Conservation (phyloP, 257 asterid species). For the Haberlea rhodopensis region DNA sequence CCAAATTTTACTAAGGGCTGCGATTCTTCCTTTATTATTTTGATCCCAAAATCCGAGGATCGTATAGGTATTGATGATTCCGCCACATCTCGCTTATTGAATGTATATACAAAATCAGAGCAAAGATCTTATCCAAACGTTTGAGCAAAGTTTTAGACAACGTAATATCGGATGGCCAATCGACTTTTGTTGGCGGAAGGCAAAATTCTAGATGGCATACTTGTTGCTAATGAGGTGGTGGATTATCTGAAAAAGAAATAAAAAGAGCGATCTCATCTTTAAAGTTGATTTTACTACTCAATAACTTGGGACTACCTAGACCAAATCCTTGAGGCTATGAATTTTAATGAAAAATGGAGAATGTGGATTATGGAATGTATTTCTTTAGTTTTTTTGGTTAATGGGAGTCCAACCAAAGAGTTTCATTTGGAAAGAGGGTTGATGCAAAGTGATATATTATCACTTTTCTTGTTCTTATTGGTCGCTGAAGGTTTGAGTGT, state of each 20-base stretch:
- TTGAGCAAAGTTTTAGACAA: not conserved
- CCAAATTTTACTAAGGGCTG: no score
- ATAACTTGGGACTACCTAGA: not conserved
- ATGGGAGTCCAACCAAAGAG: not conserved
- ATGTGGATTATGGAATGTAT: not conserved
- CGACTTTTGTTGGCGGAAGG: not conserved
- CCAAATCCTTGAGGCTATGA: not conserved
- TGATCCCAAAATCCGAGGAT: no score
- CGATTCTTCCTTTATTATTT: no score
- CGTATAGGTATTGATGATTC: no score
- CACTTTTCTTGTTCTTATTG: not conserved
- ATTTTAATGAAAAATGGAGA: not conserved
- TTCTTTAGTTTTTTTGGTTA: not conserved
- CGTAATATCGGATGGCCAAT: not conserved
- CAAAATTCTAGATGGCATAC: not conserved
- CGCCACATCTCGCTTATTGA: not conserved
- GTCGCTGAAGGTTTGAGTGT: not conserved
- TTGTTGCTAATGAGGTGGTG: not conserved
- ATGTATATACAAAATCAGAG: not conserved
- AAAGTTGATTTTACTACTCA: not conserved
- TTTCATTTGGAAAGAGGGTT: not conserved
- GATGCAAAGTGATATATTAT: not conserved
- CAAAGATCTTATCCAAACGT: not conserved
- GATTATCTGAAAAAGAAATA: not conserved
- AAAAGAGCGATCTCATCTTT: not conserved